Evolutionary conservation across 352 stramenopile genomes (phyloP).

Genomic region (Phytophthora sojae): DNA sequence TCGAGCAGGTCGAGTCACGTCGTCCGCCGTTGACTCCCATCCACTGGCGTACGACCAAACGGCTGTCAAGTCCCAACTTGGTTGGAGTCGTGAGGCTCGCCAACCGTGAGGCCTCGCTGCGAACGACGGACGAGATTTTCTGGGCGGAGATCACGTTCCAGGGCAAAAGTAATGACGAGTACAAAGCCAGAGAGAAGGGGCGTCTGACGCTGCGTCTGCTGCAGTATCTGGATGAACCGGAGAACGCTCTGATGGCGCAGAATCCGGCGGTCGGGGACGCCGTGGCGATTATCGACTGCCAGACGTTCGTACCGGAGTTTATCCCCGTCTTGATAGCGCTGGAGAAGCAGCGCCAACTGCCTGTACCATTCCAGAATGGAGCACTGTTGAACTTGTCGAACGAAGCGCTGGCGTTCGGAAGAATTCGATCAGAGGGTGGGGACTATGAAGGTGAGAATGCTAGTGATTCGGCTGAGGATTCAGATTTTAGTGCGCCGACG

Average conservation of each 20-base stretch:
- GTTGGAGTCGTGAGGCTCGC: constrained; percentile 78
- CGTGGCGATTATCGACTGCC: constrained; percentile 88
- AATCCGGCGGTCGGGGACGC: constrained; percentile 58
- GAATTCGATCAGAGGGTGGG: not conserved
- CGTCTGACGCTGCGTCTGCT: constrained; percentile 76
- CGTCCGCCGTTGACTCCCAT: constrained; percentile 64
- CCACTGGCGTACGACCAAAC: constrained; percentile 86
- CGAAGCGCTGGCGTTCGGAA: constrained; percentile 8
- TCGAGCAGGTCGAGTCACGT: constrained; percentile 66
- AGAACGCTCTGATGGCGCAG: constrained; percentile 55
- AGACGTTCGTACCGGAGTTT: constrained; percentile 90
- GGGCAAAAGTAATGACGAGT: constrained; percentile 74
- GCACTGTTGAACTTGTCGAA: constrained; percentile 71
- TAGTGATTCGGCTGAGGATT: not conserved
- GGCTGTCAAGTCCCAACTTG: constrained; percentile 81
- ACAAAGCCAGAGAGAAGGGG: constrained; percentile 60
- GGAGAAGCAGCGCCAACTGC: constrained; percentile 75
- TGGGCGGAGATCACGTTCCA: constrained; percentile 85
- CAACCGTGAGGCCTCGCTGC: constrained; percentile 54
- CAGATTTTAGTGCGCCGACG: not conserved
- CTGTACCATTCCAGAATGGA: constrained; percentile 80
- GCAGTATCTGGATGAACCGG: constrained; percentile 72
- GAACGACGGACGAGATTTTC: constrained; percentile 62
- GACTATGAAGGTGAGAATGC: not conserved
- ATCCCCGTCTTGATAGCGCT: constrained; percentile 85